Evolutionary conservation across 495 filamentous ascomycete species (phyloP).

Genomic region (Penicillium samsonianum): DNA sequence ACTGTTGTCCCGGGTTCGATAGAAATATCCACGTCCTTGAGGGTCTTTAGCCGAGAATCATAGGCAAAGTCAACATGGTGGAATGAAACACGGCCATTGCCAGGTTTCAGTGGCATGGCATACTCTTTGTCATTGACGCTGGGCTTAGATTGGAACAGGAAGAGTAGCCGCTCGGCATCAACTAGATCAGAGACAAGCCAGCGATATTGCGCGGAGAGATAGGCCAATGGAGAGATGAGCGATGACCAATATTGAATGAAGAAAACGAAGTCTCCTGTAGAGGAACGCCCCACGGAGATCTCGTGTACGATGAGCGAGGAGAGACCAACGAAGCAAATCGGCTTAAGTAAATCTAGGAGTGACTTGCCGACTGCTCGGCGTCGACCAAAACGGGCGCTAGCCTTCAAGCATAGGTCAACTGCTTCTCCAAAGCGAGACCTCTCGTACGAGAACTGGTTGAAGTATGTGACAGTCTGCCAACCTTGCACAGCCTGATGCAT

Average conservation of each 20-base stretch:
- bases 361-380: constrained; percentile 8
- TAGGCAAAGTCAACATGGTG: constrained; percentile 69
- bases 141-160: constrained; percentile 54
- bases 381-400: constrained; percentile 3
- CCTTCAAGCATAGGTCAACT: constrained; percentile 12
- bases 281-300: constrained; percentile 15
- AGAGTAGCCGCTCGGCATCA: constrained; percentile 26
- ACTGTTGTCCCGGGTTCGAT: constrained; percentile 59
- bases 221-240: constrained; percentile 17
- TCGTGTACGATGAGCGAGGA: constrained; percentile 16
- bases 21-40: constrained; percentile 65
- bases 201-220: constrained; percentile 19
- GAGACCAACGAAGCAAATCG: constrained; percentile 9
- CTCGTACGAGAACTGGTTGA: constrained; percentile 71
- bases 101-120: constrained; percentile 56
- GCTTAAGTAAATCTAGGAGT: constrained; percentile 8
- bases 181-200: constrained; percentile 24
- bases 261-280: constrained; percentile 24
- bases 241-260: constrained; percentile 21
- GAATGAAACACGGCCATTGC: constrained; percentile 57
- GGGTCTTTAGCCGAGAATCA: constrained; percentile 63
- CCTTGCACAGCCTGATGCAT: constrained; percentile 28
- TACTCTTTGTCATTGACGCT: constrained; percentile 57
- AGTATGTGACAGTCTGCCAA: constrained; percentile 69
- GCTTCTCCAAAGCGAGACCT: constrained; percentile 47